Evolutionary conservation across 176 grass and related monocot species (phyloP), one percentile per base, ranked within the genome.

Genomic region (Oryza meridionalis): DNA sequence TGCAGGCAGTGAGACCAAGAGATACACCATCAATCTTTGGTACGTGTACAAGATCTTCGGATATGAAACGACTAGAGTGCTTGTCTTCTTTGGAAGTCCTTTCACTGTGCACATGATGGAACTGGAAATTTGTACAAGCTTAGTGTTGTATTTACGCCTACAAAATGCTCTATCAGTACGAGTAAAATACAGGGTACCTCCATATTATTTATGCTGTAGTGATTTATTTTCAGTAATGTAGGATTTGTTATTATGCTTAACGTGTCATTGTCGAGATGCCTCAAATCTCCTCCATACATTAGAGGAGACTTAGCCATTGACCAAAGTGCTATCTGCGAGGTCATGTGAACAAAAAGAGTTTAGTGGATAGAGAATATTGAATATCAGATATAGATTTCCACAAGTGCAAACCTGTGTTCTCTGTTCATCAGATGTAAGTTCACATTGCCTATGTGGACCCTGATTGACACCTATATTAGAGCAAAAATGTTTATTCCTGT

Each of bases 211-310:
- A 69, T 50, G 46, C 90, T 94, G 79, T 94, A 88, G 40, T 88
- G 91, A 55, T 97, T 94, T 84, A 97, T 94, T 71, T 94, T 87
- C 86, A 94, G 55, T 83, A 97, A 86, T 33, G 84, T 85, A 84
- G 95, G 88, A 86, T 97, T 92, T 6, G 88, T 94, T 71, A 97
- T 92, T 40, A 97, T 87, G 65, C 50, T 81, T 21, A 92, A 82
- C 81, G 88, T 92, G 79, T 16, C 84, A 61, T 61, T 50, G 69
- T 94, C 84, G 21, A 97, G 85, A 69, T 89, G 73, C 81, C 84
- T 94, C 80, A 97, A 87, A 94, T 97, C 95, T 81, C 95, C 95
- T 84, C 95, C 95, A 82, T 92, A 97, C 78, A 94, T 94, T 32
- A 97, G 81, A 81, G 92, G 95, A 16, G 95, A 97, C 72, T 92